A percentile compares a stretch with the other conserved stretches of the same genome.
Conservation (phyloP, 768 basidiomycete species). For the Favolaschia claudopus region DNA sequence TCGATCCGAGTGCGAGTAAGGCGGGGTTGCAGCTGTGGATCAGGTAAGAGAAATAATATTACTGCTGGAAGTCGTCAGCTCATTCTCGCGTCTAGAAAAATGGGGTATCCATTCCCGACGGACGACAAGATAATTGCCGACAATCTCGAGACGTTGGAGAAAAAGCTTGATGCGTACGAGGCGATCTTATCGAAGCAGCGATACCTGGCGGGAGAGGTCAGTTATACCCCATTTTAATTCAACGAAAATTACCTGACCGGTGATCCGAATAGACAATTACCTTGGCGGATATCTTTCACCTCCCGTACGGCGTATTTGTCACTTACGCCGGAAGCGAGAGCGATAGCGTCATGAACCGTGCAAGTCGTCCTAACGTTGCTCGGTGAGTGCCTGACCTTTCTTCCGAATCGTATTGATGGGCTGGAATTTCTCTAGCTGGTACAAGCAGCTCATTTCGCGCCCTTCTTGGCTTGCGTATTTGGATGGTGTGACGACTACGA, state of each 20-base stretch:
- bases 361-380: not conserved
- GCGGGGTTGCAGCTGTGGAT: not conserved
- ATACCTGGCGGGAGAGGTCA: conserved; percentile 51
- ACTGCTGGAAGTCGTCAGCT: not conserved
- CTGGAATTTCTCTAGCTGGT: not conserved
- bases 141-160: conserved; percentile 32
- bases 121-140: conserved; percentile 35
- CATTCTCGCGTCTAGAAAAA: not conserved
- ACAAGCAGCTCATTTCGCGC: not conserved
- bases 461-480: not conserved
- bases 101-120: conserved; percentile 21
- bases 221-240: conserved; percentile 1
- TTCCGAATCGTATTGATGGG: not conserved
- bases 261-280: too few species aligned
- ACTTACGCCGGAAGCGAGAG: not conserved
- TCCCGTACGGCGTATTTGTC: conserved; percentile 40
- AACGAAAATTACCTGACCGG: too few species aligned
- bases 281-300: conserved; percentile 36
- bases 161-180: conserved; percentile 49
- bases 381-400: not conserved
- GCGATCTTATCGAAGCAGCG: conserved; percentile 46
- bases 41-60: too few species aligned
- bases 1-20: not conserved
- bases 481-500: not conserved
- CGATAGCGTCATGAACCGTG: not conserved